Percentiles rank a stretch among this genome's conserved stretches.
Conservation (phyloP, 1,139 yeast species). For the Zygotorulaspora mrakii region DNA sequence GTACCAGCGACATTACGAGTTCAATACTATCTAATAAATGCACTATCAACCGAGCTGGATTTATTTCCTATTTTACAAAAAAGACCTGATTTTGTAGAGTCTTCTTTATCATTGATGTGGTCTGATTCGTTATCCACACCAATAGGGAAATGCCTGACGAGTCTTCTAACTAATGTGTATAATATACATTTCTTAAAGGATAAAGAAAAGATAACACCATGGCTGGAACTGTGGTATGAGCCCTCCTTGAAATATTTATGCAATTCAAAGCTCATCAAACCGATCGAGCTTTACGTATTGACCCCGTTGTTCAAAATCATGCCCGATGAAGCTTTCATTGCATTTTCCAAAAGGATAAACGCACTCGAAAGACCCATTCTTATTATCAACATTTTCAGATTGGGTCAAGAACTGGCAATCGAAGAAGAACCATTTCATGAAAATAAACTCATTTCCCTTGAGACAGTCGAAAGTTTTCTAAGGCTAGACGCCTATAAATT, state of each 20-base stretch:
- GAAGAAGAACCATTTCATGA: slow-evolving; percentile 50
- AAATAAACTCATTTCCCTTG: slow-evolving; percentile 39
- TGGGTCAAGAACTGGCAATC: slow-evolving; percentile 60
- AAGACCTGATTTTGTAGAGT: slow-evolving; percentile 45
- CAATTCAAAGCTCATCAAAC: slow-evolving; percentile 39
- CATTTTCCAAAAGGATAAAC: slow-evolving; percentile 38
- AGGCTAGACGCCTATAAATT: slow-evolving; percentile 51
- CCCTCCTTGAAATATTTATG: slow-evolving; percentile 40
- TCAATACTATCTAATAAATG: slow-evolving; percentile 56
- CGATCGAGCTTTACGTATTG: slow-evolving; percentile 56
- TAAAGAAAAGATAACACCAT: slow-evolving; percentile 34
- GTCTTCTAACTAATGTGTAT: slow-evolving; percentile 43
- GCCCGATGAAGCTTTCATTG: slow-evolving; percentile 43
- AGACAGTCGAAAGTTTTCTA: slow-evolving; percentile 40
- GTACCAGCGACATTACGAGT: slow-evolving; percentile 54
- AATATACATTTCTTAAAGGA: slow-evolving; percentile 24
- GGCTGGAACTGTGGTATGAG: slow-evolving; percentile 55
- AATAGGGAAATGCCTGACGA: slow-evolving; percentile 57
- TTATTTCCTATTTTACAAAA: slow-evolving; percentile 41
- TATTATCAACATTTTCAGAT: slow-evolving; percentile 54
- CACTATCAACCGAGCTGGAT: slow-evolving; percentile 47
- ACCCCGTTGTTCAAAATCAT: slow-evolving; percentile 54
- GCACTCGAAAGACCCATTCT: slow-evolving; percentile 39
- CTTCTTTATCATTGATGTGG: slow-evolving; percentile 49
- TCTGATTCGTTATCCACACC: slow-evolving; percentile 64